Conservation (phyloP, 495 filamentous ascomycete genomes). For the Apodospora peruviana region DNA sequence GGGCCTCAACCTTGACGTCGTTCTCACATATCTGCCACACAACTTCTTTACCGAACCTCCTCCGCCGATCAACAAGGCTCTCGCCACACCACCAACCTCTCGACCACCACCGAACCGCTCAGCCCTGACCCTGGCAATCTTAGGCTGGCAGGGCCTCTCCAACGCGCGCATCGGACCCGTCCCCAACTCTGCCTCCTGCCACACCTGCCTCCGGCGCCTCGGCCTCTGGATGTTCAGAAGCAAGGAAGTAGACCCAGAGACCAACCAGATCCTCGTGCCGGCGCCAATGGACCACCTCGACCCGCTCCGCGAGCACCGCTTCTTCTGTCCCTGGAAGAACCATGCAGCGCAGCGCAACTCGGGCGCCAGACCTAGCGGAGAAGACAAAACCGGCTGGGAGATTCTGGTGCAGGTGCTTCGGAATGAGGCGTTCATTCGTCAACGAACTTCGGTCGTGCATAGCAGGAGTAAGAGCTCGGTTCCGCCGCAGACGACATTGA, state of each 20-base stretch:
- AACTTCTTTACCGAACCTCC: constrained; percentile 38
- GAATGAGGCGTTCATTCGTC: constrained; percentile 40
- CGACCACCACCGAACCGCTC: constrained; percentile 40
- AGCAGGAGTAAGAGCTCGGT: constrained; percentile 19
- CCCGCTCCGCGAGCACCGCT: constrained; percentile 63
- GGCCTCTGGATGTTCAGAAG: constrained; percentile 91
- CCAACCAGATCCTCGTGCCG: constrained; percentile 46
- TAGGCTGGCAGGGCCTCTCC: constrained; percentile 75
- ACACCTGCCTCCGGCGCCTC: constrained; percentile 79
- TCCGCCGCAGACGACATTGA: constrained; percentile 5
- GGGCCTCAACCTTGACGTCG: constrained; percentile 42
- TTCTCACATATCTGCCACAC: constrained; percentile 42
- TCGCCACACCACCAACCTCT: constrained; percentile 7
- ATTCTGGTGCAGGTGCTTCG: constrained; percentile 37
- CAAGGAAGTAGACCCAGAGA: constrained; percentile 42
- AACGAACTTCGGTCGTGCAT: constrained; percentile 6
- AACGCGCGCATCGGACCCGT: constrained; percentile 53
- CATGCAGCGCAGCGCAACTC: constrained; percentile 49
- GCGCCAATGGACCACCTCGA: constrained; percentile 61
- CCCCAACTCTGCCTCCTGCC: constrained; percentile 68
- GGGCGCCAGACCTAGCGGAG: constrained; percentile 17
- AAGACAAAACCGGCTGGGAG: constrained; percentile 39
- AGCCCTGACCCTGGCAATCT: constrained; percentile 71
- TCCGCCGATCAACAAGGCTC: constrained; percentile 20
- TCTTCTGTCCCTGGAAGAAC: constrained; percentile 79